Evolutionary conservation across 805 yeast species (phyloP), one percentile per base, ranked within the genome.

Genomic region (Scheffersomyces lignosus): DNA sequence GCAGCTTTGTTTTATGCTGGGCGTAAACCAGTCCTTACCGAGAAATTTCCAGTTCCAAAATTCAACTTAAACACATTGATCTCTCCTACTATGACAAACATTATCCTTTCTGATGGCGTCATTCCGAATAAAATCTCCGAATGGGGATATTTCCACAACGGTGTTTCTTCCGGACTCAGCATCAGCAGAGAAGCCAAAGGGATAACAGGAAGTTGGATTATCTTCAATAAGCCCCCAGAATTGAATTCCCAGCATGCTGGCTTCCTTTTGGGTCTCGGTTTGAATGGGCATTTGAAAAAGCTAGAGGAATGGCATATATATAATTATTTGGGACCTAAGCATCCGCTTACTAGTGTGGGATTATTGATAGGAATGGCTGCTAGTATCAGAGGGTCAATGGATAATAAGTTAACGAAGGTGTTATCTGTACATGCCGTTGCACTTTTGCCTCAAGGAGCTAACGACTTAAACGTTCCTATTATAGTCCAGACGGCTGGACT

Each of bases 271-370:
- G 99, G 97, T 0, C 66, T 93, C 17, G 99, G 99, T 0, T 64
- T 93, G 20, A 87, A 87, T 60, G 98, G 98, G 0, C 96, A 90
- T 55, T 63, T 93, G 49, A 80, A 76, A 38, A 71, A 73, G 28
- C 63, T 93, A 17, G 98, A 91, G 52, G 96, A 93, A 58, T 93
- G 98, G 97, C 96, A 90, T 55, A 85, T 91, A 20, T 93, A 88
- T 58, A 90, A 91, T 53, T 89, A 88, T 48, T 64, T 93, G 36
- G 95, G 96, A 0, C 95, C 96, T 0, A 90, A 93, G 47, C 88
- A 87, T 51, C 77, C 83, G 3, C 75, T 75, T 27, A 87, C 96
- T 0, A 87, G 96, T 57, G 81, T 89, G 24, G 98, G 97, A 0
- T 67, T 93, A 30, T 64, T 93, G 24, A 62, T 93, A 13, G 99